Conservation (phyloP, 2,329 filamentous ascomycete genomes). For the Trichoderma breve region DNA sequence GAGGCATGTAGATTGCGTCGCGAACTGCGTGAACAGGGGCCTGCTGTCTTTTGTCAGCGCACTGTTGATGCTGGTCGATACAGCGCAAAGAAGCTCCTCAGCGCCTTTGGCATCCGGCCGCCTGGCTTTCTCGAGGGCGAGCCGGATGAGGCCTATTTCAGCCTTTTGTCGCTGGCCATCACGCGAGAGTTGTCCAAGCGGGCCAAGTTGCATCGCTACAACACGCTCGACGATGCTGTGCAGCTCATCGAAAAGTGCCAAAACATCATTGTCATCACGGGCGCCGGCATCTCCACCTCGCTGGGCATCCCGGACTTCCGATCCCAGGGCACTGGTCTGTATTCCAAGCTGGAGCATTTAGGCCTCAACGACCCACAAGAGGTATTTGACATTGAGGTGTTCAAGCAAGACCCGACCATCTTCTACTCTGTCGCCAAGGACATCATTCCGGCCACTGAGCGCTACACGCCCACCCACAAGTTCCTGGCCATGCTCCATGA, state of each 20-base stretch:
- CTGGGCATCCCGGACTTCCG: slow-evolving; percentile 96
- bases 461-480: slow-evolving; percentile 86
- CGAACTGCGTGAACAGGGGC: slow-evolving; percentile 73
- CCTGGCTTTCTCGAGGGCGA: slow-evolving; percentile 69
- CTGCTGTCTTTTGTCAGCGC: slow-evolving; percentile 70
- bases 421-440: slow-evolving; percentile 93
- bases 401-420: slow-evolving; percentile 79
- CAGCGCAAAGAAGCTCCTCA: slow-evolving; percentile 78
- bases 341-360: slow-evolving; percentile 76
- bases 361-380: slow-evolving; percentile 85
- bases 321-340: slow-evolving; percentile 88
- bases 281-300: slow-evolving; percentile 93
- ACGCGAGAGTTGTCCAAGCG: slow-evolving; percentile 78
- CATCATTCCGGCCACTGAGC: slow-evolving; percentile 76
- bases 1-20: slow-evolving; percentile 68
- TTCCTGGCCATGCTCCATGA: slow-evolving; percentile 90
- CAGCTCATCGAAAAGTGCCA: slow-evolving; percentile 67
- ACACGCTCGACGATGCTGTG: slow-evolving; percentile 85
- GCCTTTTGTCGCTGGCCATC: slow-evolving; percentile 73
- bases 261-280: slow-evolving; percentile 92
- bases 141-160: slow-evolving; percentile 69
- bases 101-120: slow-evolving; percentile 76
- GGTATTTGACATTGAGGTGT: slow-evolving; percentile 88
- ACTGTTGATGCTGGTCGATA: slow-evolving; percentile 68
- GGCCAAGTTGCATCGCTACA: slow-evolving; percentile 74